Conservation (phyloP, 2,329 filamentous ascomycete species). For the Tolypocladium album region DNA sequence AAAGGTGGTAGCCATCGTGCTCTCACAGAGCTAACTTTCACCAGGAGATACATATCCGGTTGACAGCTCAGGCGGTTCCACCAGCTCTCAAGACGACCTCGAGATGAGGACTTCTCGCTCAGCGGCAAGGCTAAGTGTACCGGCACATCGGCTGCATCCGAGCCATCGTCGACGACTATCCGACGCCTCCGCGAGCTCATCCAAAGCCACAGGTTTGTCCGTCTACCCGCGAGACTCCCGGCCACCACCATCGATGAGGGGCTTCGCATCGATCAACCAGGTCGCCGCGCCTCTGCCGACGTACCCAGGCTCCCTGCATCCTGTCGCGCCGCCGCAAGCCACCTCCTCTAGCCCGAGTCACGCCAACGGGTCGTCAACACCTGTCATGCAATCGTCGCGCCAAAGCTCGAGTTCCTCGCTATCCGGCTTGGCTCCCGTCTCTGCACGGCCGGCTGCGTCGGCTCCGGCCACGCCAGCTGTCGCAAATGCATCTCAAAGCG, state of each 20-base stretch:
- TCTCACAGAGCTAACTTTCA: background rate
- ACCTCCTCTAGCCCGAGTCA: background rate
- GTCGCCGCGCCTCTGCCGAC: constrained; percentile 1
- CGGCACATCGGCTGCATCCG: constrained; percentile 12
- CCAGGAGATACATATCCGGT: constrained; percentile 5
- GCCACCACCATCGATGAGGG: constrained; percentile 19
- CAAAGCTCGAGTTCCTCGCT: constrained; percentile 12
- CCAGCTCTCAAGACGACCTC: constrained; percentile 27
- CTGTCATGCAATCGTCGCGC: constrained; percentile 4
- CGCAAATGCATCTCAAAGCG: constrained; percentile 1
- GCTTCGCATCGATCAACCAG: constrained; percentile 14
- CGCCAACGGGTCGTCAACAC: constrained; percentile 1
- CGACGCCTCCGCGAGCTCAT: constrained; percentile 14
- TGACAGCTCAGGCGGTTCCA: constrained; percentile 26
- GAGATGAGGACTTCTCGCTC: constrained; percentile 22
- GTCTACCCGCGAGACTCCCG: constrained; percentile 10
- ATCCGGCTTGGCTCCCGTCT: constrained; percentile 7
- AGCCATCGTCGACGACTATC: constrained; percentile 17
- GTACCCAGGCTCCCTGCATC: background rate
- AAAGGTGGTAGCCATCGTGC: too few relatives aligned
- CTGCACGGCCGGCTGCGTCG: constrained; percentile 3
- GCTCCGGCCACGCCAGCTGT: constrained; percentile 6
- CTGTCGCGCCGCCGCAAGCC: background rate
- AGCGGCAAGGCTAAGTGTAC: constrained; percentile 4
- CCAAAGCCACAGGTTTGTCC: constrained; percentile 5